A percentile compares a stretch with the other conserved stretches of the same genome.
Evolutionary conservation across 768 basidiomycete genomes (phyloP).

Genomic region (Leccinum barrowsii): DNA sequence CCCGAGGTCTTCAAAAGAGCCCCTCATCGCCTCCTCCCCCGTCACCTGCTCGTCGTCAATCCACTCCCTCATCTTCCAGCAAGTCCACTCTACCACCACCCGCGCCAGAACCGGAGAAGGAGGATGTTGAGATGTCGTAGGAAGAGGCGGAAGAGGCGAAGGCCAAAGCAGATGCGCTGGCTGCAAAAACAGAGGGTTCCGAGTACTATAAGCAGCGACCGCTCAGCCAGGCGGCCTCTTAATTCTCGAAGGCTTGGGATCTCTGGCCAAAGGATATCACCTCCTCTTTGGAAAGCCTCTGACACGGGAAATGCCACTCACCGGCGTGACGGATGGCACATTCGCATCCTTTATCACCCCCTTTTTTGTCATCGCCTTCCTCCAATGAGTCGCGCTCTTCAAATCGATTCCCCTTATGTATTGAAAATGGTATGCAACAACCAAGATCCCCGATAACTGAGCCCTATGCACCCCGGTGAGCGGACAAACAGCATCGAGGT

Average conservation of each 20-base stretch:
- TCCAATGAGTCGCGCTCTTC: too few species aligned
- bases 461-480: too few species aligned
- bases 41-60: constrained; percentile 29
- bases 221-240: constrained; percentile 72
- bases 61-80: constrained; percentile 39
- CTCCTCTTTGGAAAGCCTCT: constrained; percentile 44
- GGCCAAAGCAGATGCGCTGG: constrained; percentile 75
- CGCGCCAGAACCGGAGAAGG: constrained; percentile 36
- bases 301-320: too few species aligned
- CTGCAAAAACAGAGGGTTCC: constrained; percentile 73
- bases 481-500: too few species aligned
- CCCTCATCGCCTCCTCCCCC: constrained; percentile 17
- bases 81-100: constrained; percentile 39
- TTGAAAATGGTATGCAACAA: too few species aligned
- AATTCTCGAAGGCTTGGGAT: constrained; percentile 90
- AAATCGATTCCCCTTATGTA: too few species aligned
- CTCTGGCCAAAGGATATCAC: constrained; percentile 92
- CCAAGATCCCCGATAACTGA: too few species aligned
- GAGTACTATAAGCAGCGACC: constrained; percentile 84
- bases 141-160: constrained; percentile 67
- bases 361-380: too few species aligned
- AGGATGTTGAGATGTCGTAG: constrained; percentile 62
- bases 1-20: constrained; percentile 47
- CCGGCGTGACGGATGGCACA: too few species aligned
- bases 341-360: too few species aligned